phyloP scores from a whole-genome alignment of 148 eudicot genomes.

The Drosera capensis region DNA sequence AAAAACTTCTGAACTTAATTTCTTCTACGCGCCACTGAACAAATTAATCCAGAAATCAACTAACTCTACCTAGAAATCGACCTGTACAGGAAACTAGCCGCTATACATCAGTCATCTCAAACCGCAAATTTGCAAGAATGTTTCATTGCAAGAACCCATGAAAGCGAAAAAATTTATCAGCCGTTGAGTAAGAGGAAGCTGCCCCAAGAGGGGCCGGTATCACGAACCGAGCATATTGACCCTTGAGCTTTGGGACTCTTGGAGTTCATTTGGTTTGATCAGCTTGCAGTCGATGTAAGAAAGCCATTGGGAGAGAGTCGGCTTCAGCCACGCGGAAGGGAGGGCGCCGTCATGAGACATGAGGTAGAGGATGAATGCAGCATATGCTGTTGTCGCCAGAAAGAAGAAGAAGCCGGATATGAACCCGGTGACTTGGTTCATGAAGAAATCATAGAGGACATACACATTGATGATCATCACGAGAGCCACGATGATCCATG shows the following conservation, averaged over 20 bases:
- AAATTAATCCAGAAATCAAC: no score
- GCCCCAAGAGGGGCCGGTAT: no score
- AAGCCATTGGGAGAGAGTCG: constrained; percentile 9
- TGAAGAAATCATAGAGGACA: constrained; percentile 58
- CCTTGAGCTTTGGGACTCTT: not conserved
- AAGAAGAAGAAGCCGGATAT: constrained; percentile 21
- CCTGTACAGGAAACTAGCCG: no score
- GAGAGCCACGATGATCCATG: constrained; percentile 57
- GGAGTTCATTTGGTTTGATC: not conserved
- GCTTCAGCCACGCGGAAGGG: constrained; percentile 19
- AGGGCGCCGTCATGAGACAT: constrained; percentile 24
- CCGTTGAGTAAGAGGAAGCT: no score
- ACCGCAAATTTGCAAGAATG: no score
- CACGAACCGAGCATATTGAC: no score
- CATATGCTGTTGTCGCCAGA: constrained; percentile 29
- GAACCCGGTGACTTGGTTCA: constrained; percentile 34
- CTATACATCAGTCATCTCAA: no score
- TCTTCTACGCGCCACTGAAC: no score
- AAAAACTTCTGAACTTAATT: no score
- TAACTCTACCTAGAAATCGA: no score
- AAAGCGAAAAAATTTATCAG: no score
- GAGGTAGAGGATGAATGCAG: constrained; percentile 53
- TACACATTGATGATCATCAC: constrained; percentile 76
- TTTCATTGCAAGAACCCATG: no score
- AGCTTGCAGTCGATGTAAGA: constrained; percentile 1